Conservation (phyloP, 495 filamentous ascomycete genomes). For the Penicillium robsamsonii region DNA sequence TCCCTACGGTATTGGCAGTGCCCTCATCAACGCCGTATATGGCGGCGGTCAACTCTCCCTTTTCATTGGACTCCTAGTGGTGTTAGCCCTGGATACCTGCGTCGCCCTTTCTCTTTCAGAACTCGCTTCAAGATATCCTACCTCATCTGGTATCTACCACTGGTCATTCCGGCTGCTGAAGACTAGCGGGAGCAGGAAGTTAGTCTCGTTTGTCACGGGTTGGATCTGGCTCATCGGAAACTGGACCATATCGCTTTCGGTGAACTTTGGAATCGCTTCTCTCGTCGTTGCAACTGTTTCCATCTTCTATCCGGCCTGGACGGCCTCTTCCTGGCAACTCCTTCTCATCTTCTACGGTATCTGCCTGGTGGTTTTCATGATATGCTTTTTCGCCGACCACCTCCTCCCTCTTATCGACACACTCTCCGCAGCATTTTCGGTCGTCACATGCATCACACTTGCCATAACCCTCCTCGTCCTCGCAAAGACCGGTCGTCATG, state of each 20-base stretch:
- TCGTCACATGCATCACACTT: conserved; percentile 22
- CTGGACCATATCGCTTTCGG: conserved; percentile 60
- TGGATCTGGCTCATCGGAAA: conserved; percentile 62
- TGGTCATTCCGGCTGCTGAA: conserved; percentile 33
- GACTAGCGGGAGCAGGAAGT: conserved; percentile 8
- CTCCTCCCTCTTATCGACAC: conserved; percentile 51
- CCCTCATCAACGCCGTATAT: conserved; percentile 32
- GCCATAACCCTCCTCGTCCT: conserved; percentile 50
- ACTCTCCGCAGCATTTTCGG: conserved; percentile 25
- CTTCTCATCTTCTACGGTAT: conserved; percentile 53
- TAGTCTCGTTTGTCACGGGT: conserved; percentile 57
- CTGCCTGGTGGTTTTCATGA: conserved; percentile 48
- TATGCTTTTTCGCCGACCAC: conserved; percentile 51
- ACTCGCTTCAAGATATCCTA: conserved; percentile 38
- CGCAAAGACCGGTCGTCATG: conserved; percentile 41
- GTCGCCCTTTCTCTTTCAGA: conserved; percentile 34
- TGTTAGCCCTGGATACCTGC: conserved; percentile 23
- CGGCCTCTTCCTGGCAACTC: conserved; percentile 48
- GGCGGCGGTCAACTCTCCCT: conserved; percentile 29
- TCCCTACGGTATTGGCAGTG: conserved; percentile 39
- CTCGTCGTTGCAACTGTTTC: conserved; percentile 51
- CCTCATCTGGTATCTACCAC: conserved; percentile 40
- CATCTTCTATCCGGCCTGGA: conserved; percentile 51
- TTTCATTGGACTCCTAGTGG: conserved; percentile 26
- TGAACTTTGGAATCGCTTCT: conserved; percentile 58